A percentile compares a stretch with the other conserved stretches of the same genome.
phyloP scores from a whole-genome alignment of 352 stramenopile species.

The Peronospora belbahrii region DNA sequence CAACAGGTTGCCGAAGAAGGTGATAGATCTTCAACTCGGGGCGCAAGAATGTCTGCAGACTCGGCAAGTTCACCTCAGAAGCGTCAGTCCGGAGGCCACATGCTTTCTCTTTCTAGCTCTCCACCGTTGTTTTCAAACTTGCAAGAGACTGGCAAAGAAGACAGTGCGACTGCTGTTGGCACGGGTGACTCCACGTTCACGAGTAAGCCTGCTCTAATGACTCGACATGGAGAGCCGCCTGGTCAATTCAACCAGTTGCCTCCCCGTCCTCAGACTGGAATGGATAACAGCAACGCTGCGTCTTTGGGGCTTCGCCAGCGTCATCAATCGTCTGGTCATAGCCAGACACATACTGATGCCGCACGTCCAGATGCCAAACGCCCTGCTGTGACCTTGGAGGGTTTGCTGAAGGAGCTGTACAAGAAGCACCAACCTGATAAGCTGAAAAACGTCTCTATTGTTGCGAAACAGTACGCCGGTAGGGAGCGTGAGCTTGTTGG shows the following conservation, averaged over 20 bases:
- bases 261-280: constrained; percentile 1
- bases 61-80: constrained; percentile 2
- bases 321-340: constrained; percentile 7
- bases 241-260: neutral
- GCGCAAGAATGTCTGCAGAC: neutral
- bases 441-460: constrained; percentile 42
- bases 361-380: constrained; percentile 5
- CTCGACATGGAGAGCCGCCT: neutral
- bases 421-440: constrained; percentile 70
- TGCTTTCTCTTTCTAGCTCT: constrained; percentile 1
- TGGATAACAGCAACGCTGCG: constrained; percentile 7
- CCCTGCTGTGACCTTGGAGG: constrained; percentile 38
- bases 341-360: neutral
- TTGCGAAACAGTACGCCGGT: constrained; percentile 52
- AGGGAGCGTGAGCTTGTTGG: constrained; percentile 58
- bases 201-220: constrained; percentile 4
- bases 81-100: constrained; percentile 4
- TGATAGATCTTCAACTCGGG: neutral
- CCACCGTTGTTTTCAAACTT: constrained; percentile 1
- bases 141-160: constrained; percentile 5
- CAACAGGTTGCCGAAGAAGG: constrained; percentile 1
- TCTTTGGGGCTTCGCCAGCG: constrained; percentile 21
- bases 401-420: constrained; percentile 58
- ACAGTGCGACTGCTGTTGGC: neutral
- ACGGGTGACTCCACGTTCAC: constrained; percentile 2